phyloP scores from a whole-genome alignment of 192 early-diverging fungal species.

The Podila epigama region DNA sequence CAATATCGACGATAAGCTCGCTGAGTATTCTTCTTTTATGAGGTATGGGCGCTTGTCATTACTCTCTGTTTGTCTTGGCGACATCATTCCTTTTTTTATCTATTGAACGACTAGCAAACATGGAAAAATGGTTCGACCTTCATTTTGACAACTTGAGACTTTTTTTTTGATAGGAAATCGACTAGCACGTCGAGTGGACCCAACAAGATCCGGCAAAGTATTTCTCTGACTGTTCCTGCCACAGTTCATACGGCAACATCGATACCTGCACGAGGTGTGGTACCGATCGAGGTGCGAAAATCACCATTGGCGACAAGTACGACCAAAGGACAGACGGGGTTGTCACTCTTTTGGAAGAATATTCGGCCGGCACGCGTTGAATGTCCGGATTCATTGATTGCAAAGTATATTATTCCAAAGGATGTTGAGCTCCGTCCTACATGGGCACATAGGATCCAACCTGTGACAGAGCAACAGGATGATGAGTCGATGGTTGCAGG shows the following conservation, averaged over 20 bases:
- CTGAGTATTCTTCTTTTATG: constrained; percentile 46
- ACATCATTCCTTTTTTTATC: too few relatives aligned
- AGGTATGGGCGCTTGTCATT: constrained; percentile 7
- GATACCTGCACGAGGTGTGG: constrained; percentile 11
- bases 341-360: constrained; percentile 46
- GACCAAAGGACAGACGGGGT: constrained; percentile 34
- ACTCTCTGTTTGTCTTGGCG: background rate
- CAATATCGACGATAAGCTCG: constrained; percentile 43
- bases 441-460: constrained; percentile 44
- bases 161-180: constrained; percentile 19
- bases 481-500: constrained; percentile 14
- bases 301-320: constrained; percentile 8
- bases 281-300: constrained; percentile 42
- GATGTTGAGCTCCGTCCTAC: constrained; percentile 39
- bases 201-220: constrained; percentile 16
- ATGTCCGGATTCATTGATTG: constrained; percentile 21
- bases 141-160: background rate
- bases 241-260: background rate
- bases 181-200: constrained; percentile 3
- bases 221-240: constrained; percentile 38
- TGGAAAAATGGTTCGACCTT: too few relatives aligned
- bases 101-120: too few relatives aligned
- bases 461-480: constrained; percentile 1
- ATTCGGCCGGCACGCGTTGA: constrained; percentile 40
- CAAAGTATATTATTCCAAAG: constrained; percentile 34